Percentiles rank a stretch among this genome's conserved stretches.
Evolutionary conservation across 495 filamentous ascomycete genomes (phyloP).

Genomic region (Podospora anserina): DNA sequence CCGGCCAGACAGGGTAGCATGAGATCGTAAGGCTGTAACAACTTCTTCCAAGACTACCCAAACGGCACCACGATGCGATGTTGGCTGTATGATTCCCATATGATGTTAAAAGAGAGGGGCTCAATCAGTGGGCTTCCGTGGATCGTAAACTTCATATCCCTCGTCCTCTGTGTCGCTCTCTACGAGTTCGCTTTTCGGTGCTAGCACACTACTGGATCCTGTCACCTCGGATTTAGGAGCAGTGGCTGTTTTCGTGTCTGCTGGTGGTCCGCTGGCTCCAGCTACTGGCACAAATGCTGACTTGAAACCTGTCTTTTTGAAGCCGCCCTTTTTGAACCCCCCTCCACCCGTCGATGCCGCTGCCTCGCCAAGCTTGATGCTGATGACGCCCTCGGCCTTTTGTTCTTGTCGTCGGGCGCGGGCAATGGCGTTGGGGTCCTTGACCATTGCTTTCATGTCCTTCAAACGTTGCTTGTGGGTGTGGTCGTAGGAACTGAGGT

Average conservation of each 20-base stretch:
- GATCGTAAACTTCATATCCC: slow-evolving; percentile 56
- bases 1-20: background rate
- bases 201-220: background rate
- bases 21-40: background rate
- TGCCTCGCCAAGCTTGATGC: slow-evolving; percentile 52
- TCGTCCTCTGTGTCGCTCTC: slow-evolving; percentile 60
- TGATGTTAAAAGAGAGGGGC: background rate
- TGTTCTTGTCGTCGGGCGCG: slow-evolving; percentile 69
- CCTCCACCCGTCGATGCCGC: slow-evolving; percentile 27
- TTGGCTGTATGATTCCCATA: background rate
- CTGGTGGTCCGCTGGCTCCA: slow-evolving; percentile 7
- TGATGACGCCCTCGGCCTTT: slow-evolving; percentile 62
- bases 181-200: slow-evolving; percentile 29
- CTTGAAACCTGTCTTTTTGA: slow-evolving; percentile 53
- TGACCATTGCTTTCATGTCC: slow-evolving; percentile 64
- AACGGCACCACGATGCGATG: background rate
- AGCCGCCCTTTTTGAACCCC: slow-evolving; percentile 56
- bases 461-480: slow-evolving; percentile 63
- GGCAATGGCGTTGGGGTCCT: slow-evolving; percentile 53
- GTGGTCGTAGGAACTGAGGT: slow-evolving; percentile 69
- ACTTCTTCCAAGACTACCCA: background rate
- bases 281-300: slow-evolving; percentile 49
- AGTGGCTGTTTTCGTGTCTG: slow-evolving; percentile 14
- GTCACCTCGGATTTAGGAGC: background rate
- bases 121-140: slow-evolving; percentile 53